Conservation (phyloP, 2,329 filamentous ascomycete genomes). For the Aspergillus sp. region DNA sequence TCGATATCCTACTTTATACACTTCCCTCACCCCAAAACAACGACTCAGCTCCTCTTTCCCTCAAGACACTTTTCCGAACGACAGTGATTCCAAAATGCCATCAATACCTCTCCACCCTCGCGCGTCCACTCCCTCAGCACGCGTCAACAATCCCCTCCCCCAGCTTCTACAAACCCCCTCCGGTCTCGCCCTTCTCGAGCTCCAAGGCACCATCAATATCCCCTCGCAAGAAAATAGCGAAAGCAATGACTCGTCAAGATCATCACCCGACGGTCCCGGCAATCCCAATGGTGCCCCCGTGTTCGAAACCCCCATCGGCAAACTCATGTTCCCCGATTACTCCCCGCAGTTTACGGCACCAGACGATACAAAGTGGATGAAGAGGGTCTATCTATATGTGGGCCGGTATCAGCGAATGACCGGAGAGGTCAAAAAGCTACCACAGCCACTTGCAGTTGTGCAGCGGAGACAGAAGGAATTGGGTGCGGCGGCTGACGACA, state of each 20-base stretch:
- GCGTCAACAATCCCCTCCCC: constrained; percentile 65
- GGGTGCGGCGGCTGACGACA: constrained; percentile 20
- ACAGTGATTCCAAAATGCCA: constrained; percentile 36
- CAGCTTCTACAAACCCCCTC: constrained; percentile 83
- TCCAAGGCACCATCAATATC: constrained; percentile 87
- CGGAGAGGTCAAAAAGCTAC: constrained; percentile 86
- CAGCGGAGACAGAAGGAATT: constrained; percentile 51
- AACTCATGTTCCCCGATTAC: constrained; percentile 77
- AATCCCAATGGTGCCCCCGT: constrained; percentile 17
- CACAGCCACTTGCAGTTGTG: constrained; percentile 76
- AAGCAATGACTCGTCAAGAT: constrained; percentile 33
- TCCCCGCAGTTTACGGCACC: constrained; percentile 50
- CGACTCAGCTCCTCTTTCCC: background rate
- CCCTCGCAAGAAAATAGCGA: constrained; percentile 48
- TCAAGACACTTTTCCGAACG: background rate
- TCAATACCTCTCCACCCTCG: constrained; percentile 43
- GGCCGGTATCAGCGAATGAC: constrained; percentile 85
- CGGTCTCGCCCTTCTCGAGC: constrained; percentile 84
- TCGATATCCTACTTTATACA: background rate
- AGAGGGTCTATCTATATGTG: constrained; percentile 81
- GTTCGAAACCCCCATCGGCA: constrained; percentile 63
- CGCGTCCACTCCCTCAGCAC: constrained; percentile 1
- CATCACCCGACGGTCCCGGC: constrained; percentile 9
- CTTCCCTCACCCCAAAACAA: too few species aligned
- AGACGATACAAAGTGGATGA: constrained; percentile 77